phyloP scores from a whole-genome alignment of 371 early-diverging fungal genomes.

The Blakeslea trispora region DNA sequence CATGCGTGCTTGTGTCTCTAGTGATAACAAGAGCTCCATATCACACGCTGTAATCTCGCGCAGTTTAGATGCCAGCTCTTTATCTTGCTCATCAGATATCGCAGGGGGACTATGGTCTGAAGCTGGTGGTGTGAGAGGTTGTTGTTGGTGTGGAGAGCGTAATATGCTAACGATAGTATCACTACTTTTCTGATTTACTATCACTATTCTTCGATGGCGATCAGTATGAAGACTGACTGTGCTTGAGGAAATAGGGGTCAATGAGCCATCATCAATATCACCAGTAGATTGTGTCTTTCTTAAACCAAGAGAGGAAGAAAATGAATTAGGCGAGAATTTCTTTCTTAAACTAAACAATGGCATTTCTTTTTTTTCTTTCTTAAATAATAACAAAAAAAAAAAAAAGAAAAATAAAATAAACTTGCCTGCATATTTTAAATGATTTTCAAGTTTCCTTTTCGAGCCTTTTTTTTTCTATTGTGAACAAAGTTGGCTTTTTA shows the following conservation, averaged over 20 bases:
- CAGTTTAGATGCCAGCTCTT: constrained; percentile 25
- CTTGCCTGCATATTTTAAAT: constrained; percentile 5
- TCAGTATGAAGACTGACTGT: constrained; percentile 7
- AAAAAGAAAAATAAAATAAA: constrained; percentile 6
- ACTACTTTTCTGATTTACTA: constrained; percentile 1
- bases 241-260: background rate
- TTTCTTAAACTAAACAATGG: constrained; percentile 28
- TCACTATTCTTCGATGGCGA: constrained; percentile 4
- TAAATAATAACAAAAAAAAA: too few species aligned
- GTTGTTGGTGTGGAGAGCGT: background rate
- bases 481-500: background rate
- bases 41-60: constrained; percentile 27
- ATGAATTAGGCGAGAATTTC: constrained; percentile 11
- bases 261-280: constrained; percentile 18
- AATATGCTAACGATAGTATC: constrained; percentile 10
- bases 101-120: background rate
- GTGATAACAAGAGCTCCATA: constrained; percentile 34
- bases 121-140: constrained; percentile 3
- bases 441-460: background rate
- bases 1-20: constrained; percentile 41
- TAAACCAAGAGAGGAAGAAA: constrained; percentile 5
- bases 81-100: constrained; percentile 12
- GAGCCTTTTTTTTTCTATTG: too few species aligned
- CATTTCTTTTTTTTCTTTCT: too few species aligned
- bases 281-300: constrained; percentile 29